Evolutionary conservation across 2,329 filamentous ascomycete genomes (phyloP), one percentile per base, ranked within the genome.

Genomic region (Verticillium dahliae): DNA sequence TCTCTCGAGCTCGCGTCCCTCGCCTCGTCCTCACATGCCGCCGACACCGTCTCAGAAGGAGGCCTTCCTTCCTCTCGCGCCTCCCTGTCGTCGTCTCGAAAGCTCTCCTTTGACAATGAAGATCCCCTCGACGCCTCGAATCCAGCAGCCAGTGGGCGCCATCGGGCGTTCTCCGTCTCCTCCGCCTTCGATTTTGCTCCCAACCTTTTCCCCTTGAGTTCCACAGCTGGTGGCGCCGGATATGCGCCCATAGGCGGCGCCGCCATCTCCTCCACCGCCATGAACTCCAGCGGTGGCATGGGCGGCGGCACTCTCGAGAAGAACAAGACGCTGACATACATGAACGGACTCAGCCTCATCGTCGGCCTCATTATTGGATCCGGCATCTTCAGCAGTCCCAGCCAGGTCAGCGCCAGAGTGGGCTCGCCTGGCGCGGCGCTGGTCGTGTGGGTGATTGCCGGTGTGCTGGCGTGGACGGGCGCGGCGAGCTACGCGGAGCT

Each of bases 181-280:
- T 98, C 94, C 6, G 92, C 90, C 60, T 99, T 99, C 75, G 94
- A 98, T 77, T 97, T 97, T 73, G 89, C 91, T n/a, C 87, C 90
- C 62, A 96, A 92, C 69, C 82, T 99, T 55, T 98, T 97, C 70
- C 95, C 95, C 0, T 81, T 99, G 57, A 95, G 92, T 59, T 92
- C 93, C 56, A 94, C 91, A 1, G 80, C 89, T 4, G 86, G 82
- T 6, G 86, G 90, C 45, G 76, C 85, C 62, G 86, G 90, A 52
- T 99, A 99, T 76, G 91, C 93, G 52, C 91, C 92, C 13, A 82
- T 99, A 15, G 94, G 92, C 38, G 94, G 92, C 39, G 88, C 89
- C 33, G 87, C 92, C 41, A 87, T 86, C 6, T 84, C 87, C 13
- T 65, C 70, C 10, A 65, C 62, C 13, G 62, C 64, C 18, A 63